Percentiles rank a stretch among this genome's conserved stretches.
phyloP scores from a whole-genome alignment of 192 early-diverging fungal genomes.

The Phlyctochytrium arcticum region DNA sequence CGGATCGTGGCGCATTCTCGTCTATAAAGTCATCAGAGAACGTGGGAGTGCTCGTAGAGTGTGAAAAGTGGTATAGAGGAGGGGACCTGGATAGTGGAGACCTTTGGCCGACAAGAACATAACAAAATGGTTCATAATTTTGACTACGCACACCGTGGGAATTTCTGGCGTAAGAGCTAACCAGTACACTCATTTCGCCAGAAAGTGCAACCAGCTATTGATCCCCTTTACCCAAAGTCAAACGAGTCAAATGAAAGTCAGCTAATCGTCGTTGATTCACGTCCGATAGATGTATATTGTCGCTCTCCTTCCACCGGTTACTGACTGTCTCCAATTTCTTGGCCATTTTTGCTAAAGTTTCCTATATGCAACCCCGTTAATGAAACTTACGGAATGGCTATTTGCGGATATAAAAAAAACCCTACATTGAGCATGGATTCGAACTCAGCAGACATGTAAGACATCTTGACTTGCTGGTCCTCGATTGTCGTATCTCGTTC shows the following conservation, averaged over 20 bases:
- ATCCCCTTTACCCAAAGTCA: conserved; percentile 31
- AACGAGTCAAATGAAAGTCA: conserved; percentile 43
- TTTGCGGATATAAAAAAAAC: neutral
- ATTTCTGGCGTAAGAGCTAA: no score
- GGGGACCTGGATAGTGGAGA: no score
- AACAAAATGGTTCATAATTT: no score
- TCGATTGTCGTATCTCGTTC: conserved; percentile 54
- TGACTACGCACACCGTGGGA: no score
- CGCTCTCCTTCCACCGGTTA: conserved; percentile 49
- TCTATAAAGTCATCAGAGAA: no score
- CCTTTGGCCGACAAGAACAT: no score
- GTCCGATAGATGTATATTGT: conserved; percentile 47
- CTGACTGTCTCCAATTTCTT: conserved; percentile 53
- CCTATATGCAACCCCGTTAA: conserved; percentile 21
- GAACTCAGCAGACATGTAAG: conserved; percentile 57
- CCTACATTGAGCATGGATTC: conserved; percentile 58
- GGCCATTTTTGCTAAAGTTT: conserved; percentile 53
- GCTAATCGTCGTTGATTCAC: conserved; percentile 40
- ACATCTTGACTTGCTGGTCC: conserved; percentile 61
- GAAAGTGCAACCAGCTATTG: neutral
- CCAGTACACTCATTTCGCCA: no score
- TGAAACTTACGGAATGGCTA: neutral
- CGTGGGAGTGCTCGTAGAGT: no score
- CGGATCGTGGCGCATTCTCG: no score
- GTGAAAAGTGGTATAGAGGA: no score